Evolutionary conservation across 768 basidiomycete species (phyloP).

Genomic region (Tylopilus rubrobrunneus): DNA sequence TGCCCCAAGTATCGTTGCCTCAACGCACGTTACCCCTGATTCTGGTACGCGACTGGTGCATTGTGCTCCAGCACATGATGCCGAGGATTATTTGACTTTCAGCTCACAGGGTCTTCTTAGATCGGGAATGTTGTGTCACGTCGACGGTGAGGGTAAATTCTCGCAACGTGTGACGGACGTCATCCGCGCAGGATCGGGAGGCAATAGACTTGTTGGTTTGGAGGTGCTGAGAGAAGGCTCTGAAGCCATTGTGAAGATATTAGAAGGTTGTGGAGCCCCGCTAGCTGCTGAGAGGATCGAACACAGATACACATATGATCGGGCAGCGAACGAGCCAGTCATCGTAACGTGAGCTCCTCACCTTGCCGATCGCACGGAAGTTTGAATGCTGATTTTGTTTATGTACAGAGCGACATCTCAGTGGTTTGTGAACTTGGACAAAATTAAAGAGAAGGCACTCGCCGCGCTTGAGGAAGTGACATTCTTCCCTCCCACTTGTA

Average conservation of each 20-base stretch:
- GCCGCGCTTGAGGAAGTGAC: constrained; percentile 61
- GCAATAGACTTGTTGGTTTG: constrained; percentile 59
- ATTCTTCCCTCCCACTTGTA: constrained; percentile 78
- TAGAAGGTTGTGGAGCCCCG: constrained; percentile 51
- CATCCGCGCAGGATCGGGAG: constrained; percentile 33
- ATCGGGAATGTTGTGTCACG: too few relatives aligned
- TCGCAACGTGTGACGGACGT: constrained; percentile 53
- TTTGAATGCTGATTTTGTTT: too few relatives aligned
- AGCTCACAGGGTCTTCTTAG: too few relatives aligned
- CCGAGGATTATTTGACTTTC: too few relatives aligned
- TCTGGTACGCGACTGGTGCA: too few relatives aligned
- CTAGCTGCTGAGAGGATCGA: constrained; percentile 66
- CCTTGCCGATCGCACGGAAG: too few relatives aligned
- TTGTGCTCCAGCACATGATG: too few relatives aligned
- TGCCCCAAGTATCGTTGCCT: too few relatives aligned
- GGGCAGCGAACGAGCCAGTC: constrained; percentile 91
- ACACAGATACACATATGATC: constrained; percentile 95
- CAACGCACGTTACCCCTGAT: too few relatives aligned
- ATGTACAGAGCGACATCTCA: too few relatives aligned
- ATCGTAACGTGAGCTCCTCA: constrained; percentile 65
- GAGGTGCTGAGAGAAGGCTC: constrained; percentile 73
- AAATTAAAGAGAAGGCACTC: constrained; percentile 76
- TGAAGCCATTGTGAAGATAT: constrained; percentile 57
- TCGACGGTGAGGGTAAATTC: constrained; percentile 73
- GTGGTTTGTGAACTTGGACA: constrained; percentile 93